Evolutionary conservation across 2,329 filamentous ascomycete species (phyloP), one percentile per base, ranked within the genome.

Genomic region (Diaporthe capsici): DNA sequence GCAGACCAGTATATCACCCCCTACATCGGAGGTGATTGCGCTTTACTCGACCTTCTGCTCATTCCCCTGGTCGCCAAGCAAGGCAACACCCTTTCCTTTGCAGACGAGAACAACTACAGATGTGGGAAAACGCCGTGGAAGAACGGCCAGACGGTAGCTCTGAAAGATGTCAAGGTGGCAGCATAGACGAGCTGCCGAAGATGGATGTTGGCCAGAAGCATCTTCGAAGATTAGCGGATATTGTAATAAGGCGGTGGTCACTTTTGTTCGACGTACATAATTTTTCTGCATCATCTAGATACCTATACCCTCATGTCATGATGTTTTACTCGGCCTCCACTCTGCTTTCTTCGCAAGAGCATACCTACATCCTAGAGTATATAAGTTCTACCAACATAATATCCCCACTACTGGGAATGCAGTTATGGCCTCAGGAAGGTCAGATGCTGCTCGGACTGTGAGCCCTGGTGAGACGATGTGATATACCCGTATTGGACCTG

Each of bases 1-100:
- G 72, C 73, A 20, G 77, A 77, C 42, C 77, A 76, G 49, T 77
- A 78, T 34, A 55, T 77, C 25, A 71, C 71, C 28, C 75, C 75
- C 22, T 57, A 67, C 13, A 74, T 77, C 9, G 76, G 76, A 12
- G 76, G 76, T 22, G 76, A 77, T 68, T 71, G 63, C 60, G 53
- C 68, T 17, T 47, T 77, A 12, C 49, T 77, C 31, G 74, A 77
- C 39, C 51, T 76, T 8, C 37, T 77, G 8, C 67, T 76, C 12
- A 25, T 74, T 8, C 76, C 76, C 4, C 63, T 77, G 34, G 74
- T 77, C 20, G 63, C 68, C 8, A 76, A 73, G 51, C 65, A 72
- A n/a, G 74, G 74, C 2, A 74, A 71, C 22, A 71, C 68, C 1
- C 44, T 77, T 28, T 72, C 75, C 20, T 77, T 77, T 70, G 25